phyloP scores from a whole-genome alignment of 2,329 filamentous ascomycete species.

The Fusarium solani-melongenae region DNA sequence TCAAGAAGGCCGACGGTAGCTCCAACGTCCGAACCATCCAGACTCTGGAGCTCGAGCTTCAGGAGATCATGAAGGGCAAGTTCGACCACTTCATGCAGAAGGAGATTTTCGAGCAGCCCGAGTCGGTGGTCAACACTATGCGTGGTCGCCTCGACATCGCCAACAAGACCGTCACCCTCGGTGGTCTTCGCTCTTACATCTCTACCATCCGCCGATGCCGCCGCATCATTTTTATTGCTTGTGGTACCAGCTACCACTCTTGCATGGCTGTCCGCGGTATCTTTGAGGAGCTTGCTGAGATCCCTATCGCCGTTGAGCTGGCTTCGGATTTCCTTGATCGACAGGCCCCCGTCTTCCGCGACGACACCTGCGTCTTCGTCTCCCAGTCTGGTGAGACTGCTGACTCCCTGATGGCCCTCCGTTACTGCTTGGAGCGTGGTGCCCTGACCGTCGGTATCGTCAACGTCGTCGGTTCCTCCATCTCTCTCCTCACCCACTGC shows the following conservation, averaged over 20 bases:
- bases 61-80: slow-evolving; percentile 99
- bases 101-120: slow-evolving; percentile 99
- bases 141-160: slow-evolving; percentile 94
- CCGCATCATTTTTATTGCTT: slow-evolving; percentile 98
- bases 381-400: slow-evolving; percentile 99
- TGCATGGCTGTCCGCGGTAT: slow-evolving; percentile 99
- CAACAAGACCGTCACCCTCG: slow-evolving; percentile 95
- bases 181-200: slow-evolving; percentile 96
- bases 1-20: slow-evolving; percentile 95
- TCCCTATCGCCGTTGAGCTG: slow-evolving; percentile 95
- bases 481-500: slow-evolving; percentile 98
- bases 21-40: slow-evolving; percentile 98
- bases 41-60: slow-evolving; percentile 97
- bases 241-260: slow-evolving; percentile 97
- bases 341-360: slow-evolving; percentile 97
- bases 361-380: slow-evolving; percentile 98
- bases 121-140: slow-evolving; percentile 99
- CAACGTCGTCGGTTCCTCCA: slow-evolving; percentile 98
- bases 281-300: slow-evolving; percentile 98
- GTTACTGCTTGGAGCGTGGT: slow-evolving; percentile 97
- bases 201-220: slow-evolving; percentile 95
- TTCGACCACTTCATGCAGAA: slow-evolving; percentile 99
- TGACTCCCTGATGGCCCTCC: slow-evolving; percentile 94
- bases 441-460: slow-evolving; percentile 98
- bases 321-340: slow-evolving; percentile 98